Evolutionary conservation across 1,284 basidiomycete species (phyloP).

Genomic region (Moesziomyces globuligerus): DNA sequence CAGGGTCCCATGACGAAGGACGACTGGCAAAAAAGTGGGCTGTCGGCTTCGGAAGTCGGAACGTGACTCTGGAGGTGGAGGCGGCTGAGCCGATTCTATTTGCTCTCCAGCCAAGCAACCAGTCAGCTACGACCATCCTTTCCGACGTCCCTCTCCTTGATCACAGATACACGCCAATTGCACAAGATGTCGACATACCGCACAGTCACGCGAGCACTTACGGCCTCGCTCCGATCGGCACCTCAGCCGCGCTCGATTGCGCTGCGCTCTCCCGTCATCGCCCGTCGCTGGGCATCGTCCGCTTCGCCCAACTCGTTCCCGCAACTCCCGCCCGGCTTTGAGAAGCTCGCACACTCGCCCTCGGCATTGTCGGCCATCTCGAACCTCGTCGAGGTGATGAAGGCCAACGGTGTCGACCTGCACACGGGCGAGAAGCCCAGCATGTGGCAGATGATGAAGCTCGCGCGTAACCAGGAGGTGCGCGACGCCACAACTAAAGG

Average conservation of each 20-base stretch:
- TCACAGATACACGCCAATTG: too few relatives aligned
- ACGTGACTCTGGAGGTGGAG: too few relatives aligned
- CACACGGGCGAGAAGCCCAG: slow-evolving; percentile 48
- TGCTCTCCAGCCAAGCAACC: too few relatives aligned
- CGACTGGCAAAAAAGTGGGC: too few relatives aligned
- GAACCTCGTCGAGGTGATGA: slow-evolving; percentile 49
- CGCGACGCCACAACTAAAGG: slow-evolving; percentile 52
- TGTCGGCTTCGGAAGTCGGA: too few relatives aligned
- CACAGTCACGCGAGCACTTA: slow-evolving; percentile 1
- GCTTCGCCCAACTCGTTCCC: slow-evolving; percentile 34
- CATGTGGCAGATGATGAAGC: slow-evolving; percentile 55
- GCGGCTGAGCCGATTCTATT: too few relatives aligned
- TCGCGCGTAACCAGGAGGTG: slow-evolving; percentile 53
- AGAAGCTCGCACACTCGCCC: slow-evolving; percentile 55
- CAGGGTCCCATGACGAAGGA: too few relatives aligned
- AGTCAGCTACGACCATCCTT: too few relatives aligned
- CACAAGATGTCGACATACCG: slow-evolving; percentile 7
- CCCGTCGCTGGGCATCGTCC: slow-evolving; percentile 25
- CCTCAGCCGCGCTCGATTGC: not conserved
- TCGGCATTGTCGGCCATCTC: slow-evolving; percentile 51
- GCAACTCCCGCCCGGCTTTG: slow-evolving; percentile 55
- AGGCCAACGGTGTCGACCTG: slow-evolving; percentile 56
- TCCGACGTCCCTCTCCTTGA: too few relatives aligned
- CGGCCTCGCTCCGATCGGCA: not conserved
- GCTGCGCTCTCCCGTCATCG: not conserved